Evolutionary conservation across 2,329 filamentous ascomycete genomes (phyloP), one percentile per base, ranked within the genome.

Genomic region (Pseudogymnoascus sp.): DNA sequence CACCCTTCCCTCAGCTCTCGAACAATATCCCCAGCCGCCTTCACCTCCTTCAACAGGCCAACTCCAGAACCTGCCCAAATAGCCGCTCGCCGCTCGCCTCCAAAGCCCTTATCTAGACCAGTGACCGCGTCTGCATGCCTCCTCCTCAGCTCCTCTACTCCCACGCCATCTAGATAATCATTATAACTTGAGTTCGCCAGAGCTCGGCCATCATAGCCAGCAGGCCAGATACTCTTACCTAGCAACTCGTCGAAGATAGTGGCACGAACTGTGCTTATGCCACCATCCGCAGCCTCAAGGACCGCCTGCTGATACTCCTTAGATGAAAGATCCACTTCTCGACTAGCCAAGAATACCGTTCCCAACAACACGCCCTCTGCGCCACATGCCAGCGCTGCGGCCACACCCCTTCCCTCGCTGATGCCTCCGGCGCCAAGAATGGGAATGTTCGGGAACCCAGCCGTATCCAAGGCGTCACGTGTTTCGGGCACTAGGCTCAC

Each of bases 51-150:
- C 2, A 87, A 76, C 64, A 88, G 73, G 0, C 85, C 85, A n/a
- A 88, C 80, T 0, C 79, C 84, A 19, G 81, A 82, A 2, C 85
- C 85, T 12, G 83, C 84, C 76, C 86, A 88, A 7, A 83, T 83
- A 4, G 83, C 84, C 75, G 87, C 74, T 63, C 84, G 76, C 3
- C 78, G 82, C 8, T 78, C 38, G 8, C 66, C 71, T 25, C 82
- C 83, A 80, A 82, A 80, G 58, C 81, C 76, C n/a, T 71, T 73
- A 71, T 84, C 80, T 2, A 79, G 81, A 62, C 73, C 76, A 67
- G 76, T 71, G 68, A 80, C 68, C 35, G 82, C 83, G n/a, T 68
- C 66, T 28, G 66, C 66, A 70, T 81, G 80, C 25, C 76, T 64
- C 14, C 35, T 38, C 61, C 67, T 70, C 65, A 79, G 80, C 66